A percentile compares a stretch with the other conserved stretches of the same genome.
Conservation (phyloP, 140 eudicot genomes). For the Senecio squalidus region DNA sequence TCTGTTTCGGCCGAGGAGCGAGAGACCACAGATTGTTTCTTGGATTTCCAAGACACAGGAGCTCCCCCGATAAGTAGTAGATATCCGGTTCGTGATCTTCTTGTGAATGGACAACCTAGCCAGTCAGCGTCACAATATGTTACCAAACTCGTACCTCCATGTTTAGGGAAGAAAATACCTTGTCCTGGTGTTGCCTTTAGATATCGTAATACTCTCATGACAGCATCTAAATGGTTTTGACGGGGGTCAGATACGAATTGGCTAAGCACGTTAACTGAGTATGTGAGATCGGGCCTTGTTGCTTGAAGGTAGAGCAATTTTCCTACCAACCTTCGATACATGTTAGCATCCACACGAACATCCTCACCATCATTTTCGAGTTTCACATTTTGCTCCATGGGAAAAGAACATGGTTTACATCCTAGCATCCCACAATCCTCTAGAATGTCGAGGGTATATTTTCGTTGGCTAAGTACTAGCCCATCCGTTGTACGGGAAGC, state of each 20-base stretch:
- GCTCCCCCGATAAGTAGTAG: not conserved
- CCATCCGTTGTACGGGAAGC: too few relatives aligned
- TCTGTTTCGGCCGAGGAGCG: too few relatives aligned
- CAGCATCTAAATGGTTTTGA: not conserved
- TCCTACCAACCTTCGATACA: too few relatives aligned
- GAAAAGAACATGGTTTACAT: not conserved
- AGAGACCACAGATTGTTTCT: too few relatives aligned
- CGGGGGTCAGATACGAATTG: too few relatives aligned
- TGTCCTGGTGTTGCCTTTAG: too few relatives aligned
- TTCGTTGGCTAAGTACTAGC: too few relatives aligned
- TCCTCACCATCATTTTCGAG: not conserved
- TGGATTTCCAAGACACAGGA: too few relatives aligned
- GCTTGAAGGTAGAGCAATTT: too few relatives aligned
- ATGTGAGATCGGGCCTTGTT: too few relatives aligned
- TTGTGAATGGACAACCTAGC: not conserved
- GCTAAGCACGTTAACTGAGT: not conserved
- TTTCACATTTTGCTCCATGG: not conserved
- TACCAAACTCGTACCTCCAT: not conserved
- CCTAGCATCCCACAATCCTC: not conserved
- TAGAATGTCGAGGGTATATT: too few relatives aligned
- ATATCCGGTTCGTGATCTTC: not conserved
- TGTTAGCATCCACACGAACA: not conserved
- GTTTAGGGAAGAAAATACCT: not conserved
- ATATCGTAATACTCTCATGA: not conserved
- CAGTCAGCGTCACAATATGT: slow-evolving; percentile 4